Percentiles rank a stretch among this genome's conserved stretches.
These are phyloP conservation scores for Epichloe sibirici DNA, from an alignment of 2,329 filamentous ascomycete species.

Conservation along the genomic window DNA sequence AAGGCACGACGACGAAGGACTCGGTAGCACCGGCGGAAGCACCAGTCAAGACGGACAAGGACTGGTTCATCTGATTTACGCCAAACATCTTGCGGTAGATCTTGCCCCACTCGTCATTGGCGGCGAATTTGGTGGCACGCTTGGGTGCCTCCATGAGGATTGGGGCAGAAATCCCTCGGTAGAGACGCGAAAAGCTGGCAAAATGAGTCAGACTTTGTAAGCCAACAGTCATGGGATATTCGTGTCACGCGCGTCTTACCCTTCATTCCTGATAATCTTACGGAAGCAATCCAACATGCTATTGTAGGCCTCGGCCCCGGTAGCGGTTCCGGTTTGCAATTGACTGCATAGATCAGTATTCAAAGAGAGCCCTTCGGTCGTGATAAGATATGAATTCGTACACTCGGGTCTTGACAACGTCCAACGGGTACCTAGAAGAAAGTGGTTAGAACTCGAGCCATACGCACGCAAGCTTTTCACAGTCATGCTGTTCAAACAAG, in stretches of 20 bases:
- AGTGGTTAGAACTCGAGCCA: not conserved
- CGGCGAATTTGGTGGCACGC: constrained; percentile 95
- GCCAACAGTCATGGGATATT: not conserved
- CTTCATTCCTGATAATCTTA: constrained; percentile 94
- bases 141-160: constrained; percentile 95
- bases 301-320: constrained; percentile 76
- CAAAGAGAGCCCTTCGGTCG: not conserved
- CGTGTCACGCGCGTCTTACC: constrained; percentile 41
- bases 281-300: constrained; percentile 97
- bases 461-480: not conserved
- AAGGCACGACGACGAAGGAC: constrained; percentile 92
- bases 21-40: constrained; percentile 93
- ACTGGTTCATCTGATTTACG: constrained; percentile 77
- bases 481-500: not conserved
- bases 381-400: constrained; percentile 34
- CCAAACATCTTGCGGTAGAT: constrained; percentile 85
- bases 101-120: constrained; percentile 96
- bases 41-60: constrained; percentile 82
- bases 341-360: constrained; percentile 45
- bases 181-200: constrained; percentile 69
- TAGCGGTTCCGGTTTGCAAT: constrained; percentile 63
- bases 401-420: constrained; percentile 97
- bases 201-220: not conserved
- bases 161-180: constrained; percentile 88
- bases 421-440: constrained; percentile 76